phyloP scores from a whole-genome alignment of 345 rosid species.

The Microcos paniculata region DNA sequence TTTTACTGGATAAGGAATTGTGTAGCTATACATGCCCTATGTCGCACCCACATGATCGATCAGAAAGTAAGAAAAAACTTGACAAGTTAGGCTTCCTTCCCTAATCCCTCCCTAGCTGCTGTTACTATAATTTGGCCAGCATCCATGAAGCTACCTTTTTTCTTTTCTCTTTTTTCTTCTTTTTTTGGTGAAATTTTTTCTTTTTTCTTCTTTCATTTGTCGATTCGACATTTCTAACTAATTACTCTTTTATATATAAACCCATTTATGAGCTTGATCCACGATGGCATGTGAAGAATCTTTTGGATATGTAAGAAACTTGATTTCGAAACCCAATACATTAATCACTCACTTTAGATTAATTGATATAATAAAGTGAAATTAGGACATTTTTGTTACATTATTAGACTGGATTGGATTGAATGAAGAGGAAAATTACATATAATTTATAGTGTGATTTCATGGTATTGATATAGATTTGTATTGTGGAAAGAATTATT shows the following conservation, averaged over 20 bases:
- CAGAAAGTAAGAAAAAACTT: background rate
- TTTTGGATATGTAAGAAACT: too few species aligned
- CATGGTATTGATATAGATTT: too few species aligned
- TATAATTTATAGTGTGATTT: too few species aligned
- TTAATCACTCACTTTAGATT: too few species aligned
- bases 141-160: background rate
- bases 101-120: background rate
- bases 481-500: too few species aligned
- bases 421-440: too few species aligned
- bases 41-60: background rate
- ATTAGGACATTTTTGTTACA: too few species aligned
- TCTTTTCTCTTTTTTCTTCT: background rate
- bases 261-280: background rate
- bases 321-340: too few species aligned
- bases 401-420: too few species aligned
- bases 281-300: background rate
- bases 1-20: background rate
- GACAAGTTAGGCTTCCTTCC: background rate
- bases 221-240: background rate
- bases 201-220: background rate
- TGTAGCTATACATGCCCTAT: background rate
- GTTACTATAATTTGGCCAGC: background rate
- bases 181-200: too few species aligned
- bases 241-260: background rate
- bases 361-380: too few species aligned